A percentile compares a stretch with the other conserved stretches of the same genome.
These are phyloP conservation scores for Colletotrichum trifolii DNA, from an alignment of 2,329 filamentous ascomycete species.

Conservation along the genomic window DNA sequence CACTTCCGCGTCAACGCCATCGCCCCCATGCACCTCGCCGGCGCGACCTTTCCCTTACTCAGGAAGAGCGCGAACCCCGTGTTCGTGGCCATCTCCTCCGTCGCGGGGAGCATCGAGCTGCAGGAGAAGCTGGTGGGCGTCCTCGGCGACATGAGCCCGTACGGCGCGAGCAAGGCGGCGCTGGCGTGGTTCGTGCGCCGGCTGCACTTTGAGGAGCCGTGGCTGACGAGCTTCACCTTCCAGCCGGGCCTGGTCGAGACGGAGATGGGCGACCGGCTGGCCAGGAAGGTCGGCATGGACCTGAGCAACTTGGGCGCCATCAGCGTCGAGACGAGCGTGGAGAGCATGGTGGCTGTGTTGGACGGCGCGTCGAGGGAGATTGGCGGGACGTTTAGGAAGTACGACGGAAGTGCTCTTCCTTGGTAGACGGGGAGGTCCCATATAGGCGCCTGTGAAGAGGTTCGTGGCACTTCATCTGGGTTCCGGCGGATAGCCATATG, in stretches of 20 bases:
- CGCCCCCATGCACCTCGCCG: slow-evolving; percentile 32
- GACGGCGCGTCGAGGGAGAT: slow-evolving; percentile 21
- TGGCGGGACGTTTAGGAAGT: slow-evolving; percentile 33
- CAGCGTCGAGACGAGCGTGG: slow-evolving; percentile 36
- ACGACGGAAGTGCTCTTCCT: slow-evolving; percentile 29
- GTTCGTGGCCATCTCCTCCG: slow-evolving; percentile 43
- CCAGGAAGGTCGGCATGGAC: background rate
- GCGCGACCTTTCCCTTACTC: slow-evolving; percentile 44
- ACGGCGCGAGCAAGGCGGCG: slow-evolving; percentile 38
- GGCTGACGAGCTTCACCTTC: slow-evolving; percentile 39
- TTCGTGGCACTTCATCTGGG: too few relatives aligned
- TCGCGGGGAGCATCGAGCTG: slow-evolving; percentile 38
- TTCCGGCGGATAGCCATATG: too few relatives aligned
- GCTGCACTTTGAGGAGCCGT: slow-evolving; percentile 40
- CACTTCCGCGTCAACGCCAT: slow-evolving; percentile 53
- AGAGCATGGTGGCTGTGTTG: slow-evolving; percentile 13
- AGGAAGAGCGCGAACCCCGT: slow-evolving; percentile 37
- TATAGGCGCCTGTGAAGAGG: too few relatives aligned
- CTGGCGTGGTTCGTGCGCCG: slow-evolving; percentile 38
- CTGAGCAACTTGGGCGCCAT: slow-evolving; percentile 29
- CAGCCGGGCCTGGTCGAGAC: slow-evolving; percentile 37
- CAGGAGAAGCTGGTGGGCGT: background rate
- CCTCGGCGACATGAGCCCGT: slow-evolving; percentile 27
- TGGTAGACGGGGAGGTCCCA: slow-evolving; percentile 13
- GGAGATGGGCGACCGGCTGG: slow-evolving; percentile 11